phyloP scores from a whole-genome alignment of 2,329 filamentous ascomycete genomes.

The Aotearoamyces nothofagi region DNA sequence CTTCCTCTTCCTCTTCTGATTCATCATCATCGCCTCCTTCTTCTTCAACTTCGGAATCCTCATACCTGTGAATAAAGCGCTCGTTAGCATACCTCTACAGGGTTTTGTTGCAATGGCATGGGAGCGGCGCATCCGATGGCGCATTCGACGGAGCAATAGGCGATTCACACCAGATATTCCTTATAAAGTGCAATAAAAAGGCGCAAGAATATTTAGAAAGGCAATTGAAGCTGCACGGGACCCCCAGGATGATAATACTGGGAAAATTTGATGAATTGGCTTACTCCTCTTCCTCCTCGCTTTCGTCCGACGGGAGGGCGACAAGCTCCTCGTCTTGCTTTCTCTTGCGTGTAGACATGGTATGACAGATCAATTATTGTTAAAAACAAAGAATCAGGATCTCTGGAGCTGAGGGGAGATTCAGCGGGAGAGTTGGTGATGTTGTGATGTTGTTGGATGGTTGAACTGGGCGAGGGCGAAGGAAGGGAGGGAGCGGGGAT shows the following conservation, averaged over 20 bases:
- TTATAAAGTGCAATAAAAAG: neutral
- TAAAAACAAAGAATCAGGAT: too few species aligned
- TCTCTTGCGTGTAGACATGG: slow-evolving; percentile 16
- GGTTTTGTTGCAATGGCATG: neutral
- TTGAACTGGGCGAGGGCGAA: too few species aligned
- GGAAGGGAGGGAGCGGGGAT: too few species aligned
- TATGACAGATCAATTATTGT: slow-evolving; percentile 7
- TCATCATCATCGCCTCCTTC: neutral
- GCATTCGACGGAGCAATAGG: neutral
- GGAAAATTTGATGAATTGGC: neutral
- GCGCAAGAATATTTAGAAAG: neutral
- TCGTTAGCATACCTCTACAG: neutral
- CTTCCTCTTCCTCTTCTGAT: slow-evolving; percentile 1
- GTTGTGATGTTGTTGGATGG: too few species aligned
- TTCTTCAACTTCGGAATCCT: slow-evolving; percentile 2
- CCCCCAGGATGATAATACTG: neutral
- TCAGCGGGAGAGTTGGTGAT: too few species aligned
- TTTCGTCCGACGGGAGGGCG: slow-evolving; percentile 6
- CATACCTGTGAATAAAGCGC: neutral
- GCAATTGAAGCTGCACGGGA: neutral
- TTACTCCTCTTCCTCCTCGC: slow-evolving; percentile 8
- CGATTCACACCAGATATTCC: neutral
- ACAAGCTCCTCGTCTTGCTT: slow-evolving; percentile 9
- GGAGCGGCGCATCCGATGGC: neutral
- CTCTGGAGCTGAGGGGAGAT: too few species aligned